Evolutionary conservation across 2,329 filamentous ascomycete species (phyloP).

Genomic region (Colletotrichum tanaceti): DNA sequence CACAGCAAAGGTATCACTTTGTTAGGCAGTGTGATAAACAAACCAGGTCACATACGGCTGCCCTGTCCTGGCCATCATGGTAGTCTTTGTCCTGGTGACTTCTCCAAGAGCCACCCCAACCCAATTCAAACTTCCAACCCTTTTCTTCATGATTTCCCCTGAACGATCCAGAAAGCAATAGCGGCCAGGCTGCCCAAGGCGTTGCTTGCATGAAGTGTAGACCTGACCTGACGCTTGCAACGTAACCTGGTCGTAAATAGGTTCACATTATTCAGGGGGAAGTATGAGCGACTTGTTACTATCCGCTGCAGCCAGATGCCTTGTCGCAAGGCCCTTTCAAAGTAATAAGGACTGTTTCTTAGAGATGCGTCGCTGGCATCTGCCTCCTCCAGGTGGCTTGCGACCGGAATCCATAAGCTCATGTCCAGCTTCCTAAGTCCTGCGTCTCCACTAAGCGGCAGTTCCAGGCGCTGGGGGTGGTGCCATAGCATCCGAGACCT

Average conservation of each 20-base stretch:
- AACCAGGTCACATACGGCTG: conserved; percentile 16
- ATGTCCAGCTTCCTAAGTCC: conserved; percentile 25
- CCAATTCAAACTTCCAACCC: conserved; percentile 21
- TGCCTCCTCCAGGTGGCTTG: background rate
- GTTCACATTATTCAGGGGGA: background rate
- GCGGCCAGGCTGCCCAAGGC: background rate
- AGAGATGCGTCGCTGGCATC: background rate
- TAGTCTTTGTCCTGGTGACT: conserved; percentile 13
- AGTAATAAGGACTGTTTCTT: conserved; percentile 1
- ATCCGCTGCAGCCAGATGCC: background rate
- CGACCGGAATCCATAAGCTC: background rate
- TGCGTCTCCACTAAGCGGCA: conserved; percentile 52
- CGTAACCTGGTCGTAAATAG: background rate
- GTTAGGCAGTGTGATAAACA: conserved; percentile 10
- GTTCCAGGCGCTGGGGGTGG: conserved; percentile 50
- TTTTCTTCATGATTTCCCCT: background rate
- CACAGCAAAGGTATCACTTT: conserved; percentile 36
- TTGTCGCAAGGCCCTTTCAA: background rate
- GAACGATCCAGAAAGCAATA: conserved; percentile 28
- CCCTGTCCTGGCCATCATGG: conserved; percentile 5
- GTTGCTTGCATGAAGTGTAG: conserved; percentile 2
- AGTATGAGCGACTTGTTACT: background rate
- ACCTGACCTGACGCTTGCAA: conserved; percentile 18
- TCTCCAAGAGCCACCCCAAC: conserved; percentile 28
- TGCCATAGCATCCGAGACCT: conserved; percentile 40